A percentile compares a stretch with the other conserved stretches of the same genome.
These are phyloP conservation scores for Babesia caballi DNA, from an alignment of 169 alveolate species.

Conservation along the genomic window DNA sequence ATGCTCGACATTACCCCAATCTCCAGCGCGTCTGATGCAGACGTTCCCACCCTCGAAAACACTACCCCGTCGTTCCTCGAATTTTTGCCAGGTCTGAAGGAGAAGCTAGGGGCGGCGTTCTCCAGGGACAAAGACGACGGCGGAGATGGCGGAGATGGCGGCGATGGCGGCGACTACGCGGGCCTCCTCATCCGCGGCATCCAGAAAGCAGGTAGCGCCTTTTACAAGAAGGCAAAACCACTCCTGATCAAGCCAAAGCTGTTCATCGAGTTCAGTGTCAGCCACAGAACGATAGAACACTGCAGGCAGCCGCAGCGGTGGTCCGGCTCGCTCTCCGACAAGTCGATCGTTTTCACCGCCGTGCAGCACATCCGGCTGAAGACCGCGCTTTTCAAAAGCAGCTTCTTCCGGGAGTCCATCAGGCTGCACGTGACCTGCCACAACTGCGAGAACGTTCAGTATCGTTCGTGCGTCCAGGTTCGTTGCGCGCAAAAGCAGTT, in stretches of 20 bases:
- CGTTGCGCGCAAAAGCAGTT: constrained; percentile 23
- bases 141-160: constrained; percentile 7
- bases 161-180: not conserved
- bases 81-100: not conserved
- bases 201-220: not conserved
- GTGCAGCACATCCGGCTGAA: constrained; percentile 22
- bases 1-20: not conserved
- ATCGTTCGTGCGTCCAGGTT: constrained; percentile 61
- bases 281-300: constrained; percentile 10
- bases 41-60: not conserved
- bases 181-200: not conserved
- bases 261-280: constrained; percentile 47
- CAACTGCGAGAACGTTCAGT: constrained; percentile 17
- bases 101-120: not conserved
- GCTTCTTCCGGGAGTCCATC: constrained; percentile 29
- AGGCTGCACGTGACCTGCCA: constrained; percentile 21
- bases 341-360: constrained; percentile 39
- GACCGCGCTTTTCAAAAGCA: not conserved
- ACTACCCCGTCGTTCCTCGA: not conserved
- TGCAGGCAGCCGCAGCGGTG: constrained; percentile 56
- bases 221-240: not conserved
- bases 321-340: constrained; percentile 26
- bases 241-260: constrained; percentile 18
- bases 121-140: constrained; percentile 6
- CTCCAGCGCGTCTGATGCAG: not conserved